A percentile compares a stretch with the other conserved stretches of the same genome.
Evolutionary conservation across 2,329 filamentous ascomycete species (phyloP).

Genomic region (Davidsoniella neocaledoniae): DNA sequence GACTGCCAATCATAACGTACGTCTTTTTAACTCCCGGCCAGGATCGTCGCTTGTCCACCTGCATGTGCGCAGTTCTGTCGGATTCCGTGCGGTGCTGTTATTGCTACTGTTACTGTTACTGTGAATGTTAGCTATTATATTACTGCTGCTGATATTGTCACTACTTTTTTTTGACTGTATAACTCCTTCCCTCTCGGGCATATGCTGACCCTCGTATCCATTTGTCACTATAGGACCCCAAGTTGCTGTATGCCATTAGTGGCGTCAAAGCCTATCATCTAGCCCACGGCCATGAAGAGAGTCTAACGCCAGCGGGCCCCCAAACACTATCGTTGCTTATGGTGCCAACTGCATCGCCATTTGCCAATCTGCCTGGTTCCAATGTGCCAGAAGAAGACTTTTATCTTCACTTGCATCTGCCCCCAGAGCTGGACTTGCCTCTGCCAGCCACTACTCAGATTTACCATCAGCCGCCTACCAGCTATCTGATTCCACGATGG

Average conservation of each 20-base stretch:
- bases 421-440: constrained; percentile 84
- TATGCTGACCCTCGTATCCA: constrained; percentile 5
- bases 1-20: constrained; percentile 11
- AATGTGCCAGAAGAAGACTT: constrained; percentile 70
- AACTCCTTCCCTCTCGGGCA: not conserved
- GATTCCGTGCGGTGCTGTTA: not conserved
- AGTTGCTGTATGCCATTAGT: constrained; percentile 53
- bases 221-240: constrained; percentile 34
- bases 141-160: not conserved
- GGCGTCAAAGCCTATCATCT: constrained; percentile 88
- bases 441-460: constrained; percentile 92
- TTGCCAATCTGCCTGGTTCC: constrained; percentile 36
- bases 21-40: not conserved
- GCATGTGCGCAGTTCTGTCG: not conserved
- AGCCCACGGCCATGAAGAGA: constrained; percentile 67
- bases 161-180: not conserved
- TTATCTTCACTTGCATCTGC: constrained; percentile 87
- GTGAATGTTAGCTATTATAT: not conserved
- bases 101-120: not conserved
- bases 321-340: constrained; percentile 88
- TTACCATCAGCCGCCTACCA: constrained; percentile 83
- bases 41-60: not conserved
- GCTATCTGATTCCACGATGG: constrained; percentile 91
- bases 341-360: constrained; percentile 77
- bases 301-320: constrained; percentile 68